These are phyloP conservation scores for Cyberlindnera mississippiensis DNA, from an alignment of 805 yeast species.

Conservation along the genomic window DNA sequence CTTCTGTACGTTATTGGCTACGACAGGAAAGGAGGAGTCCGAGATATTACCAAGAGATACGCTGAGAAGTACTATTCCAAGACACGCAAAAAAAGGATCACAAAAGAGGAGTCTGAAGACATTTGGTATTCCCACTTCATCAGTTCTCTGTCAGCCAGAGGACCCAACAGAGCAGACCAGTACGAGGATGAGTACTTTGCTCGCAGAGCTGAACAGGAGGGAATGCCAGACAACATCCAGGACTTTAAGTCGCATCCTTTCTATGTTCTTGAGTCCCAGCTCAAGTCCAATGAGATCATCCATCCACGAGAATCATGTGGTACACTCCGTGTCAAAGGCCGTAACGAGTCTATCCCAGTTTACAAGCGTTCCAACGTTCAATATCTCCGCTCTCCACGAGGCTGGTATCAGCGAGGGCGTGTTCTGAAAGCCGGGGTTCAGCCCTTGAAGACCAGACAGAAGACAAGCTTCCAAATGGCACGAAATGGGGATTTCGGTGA, in stretches of 20 bases:
- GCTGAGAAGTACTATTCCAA: constrained; percentile 67
- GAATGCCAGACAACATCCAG: constrained; percentile 78
- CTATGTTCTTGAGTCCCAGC: constrained; percentile 73
- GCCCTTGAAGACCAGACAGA: constrained; percentile 49
- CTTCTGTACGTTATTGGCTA: constrained; percentile 75
- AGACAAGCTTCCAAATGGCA: constrained; percentile 24
- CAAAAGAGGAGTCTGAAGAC: constrained; percentile 47
- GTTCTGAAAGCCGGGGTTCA: constrained; percentile 65
- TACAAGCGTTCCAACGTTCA: constrained; percentile 66
- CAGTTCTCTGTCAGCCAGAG: constrained; percentile 19
- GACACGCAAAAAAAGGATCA: constrained; percentile 68
- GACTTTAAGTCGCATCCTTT: constrained; percentile 87
- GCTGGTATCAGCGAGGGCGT: constrained; percentile 85
- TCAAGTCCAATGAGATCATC: constrained; percentile 68
- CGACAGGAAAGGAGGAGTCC: constrained; percentile 57
- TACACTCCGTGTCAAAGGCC: constrained; percentile 48
- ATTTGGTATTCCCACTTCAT: constrained; percentile 56
- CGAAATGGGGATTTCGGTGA: constrained; percentile 11
- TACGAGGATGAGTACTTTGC: constrained; percentile 59
- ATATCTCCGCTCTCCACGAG: constrained; percentile 64
- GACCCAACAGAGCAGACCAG: constrained; percentile 28
- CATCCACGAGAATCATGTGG: constrained; percentile 74
- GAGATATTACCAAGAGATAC: constrained; percentile 86
- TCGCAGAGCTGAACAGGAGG: constrained; percentile 66
- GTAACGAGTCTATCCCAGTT: constrained; percentile 50